These are phyloP conservation scores for Phytomonas francai DNA, from an alignment of 208 protist species.

Conservation along the genomic window DNA sequence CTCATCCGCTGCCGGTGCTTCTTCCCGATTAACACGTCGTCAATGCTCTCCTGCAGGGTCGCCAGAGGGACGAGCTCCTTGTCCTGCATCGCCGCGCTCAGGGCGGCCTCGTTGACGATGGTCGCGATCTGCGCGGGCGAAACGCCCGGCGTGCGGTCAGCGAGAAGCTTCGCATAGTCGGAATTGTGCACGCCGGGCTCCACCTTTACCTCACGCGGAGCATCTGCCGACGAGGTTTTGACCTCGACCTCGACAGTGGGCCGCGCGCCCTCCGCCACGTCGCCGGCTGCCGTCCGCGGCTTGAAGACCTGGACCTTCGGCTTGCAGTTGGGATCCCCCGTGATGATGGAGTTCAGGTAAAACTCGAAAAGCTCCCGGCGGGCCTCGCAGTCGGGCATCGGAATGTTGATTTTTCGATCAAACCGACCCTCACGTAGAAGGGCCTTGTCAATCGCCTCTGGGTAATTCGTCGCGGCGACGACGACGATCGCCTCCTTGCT, in stretches of 20 bases:
- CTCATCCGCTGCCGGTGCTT: constrained; percentile 91
- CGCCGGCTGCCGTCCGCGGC: constrained; percentile 32
- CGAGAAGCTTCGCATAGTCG: constrained; percentile 56
- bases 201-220: constrained; percentile 45
- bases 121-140: constrained; percentile 95
- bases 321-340: constrained; percentile 79
- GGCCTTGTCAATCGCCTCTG: constrained; percentile 92
- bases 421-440: constrained; percentile 90
- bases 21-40: constrained; percentile 91
- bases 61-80: constrained; percentile 67
- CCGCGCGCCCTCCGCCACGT: constrained; percentile 17
- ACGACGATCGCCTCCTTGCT: constrained; percentile 94
- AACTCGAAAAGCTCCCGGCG: constrained; percentile 87
- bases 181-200: constrained; percentile 77
- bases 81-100: constrained; percentile 77
- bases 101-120: constrained; percentile 96
- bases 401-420: constrained; percentile 90
- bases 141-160: constrained; percentile 89
- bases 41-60: constrained; percentile 80
- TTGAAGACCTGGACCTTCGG: constrained; percentile 75
- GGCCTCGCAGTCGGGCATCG: constrained; percentile 83
- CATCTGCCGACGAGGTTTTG: constrained; percentile 25
- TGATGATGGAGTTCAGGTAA: constrained; percentile 85
- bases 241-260: constrained; percentile 6
- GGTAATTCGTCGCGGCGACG: constrained; percentile 96